Base-by-base conservation (phyloP, 208 protist genomes). In the Crithidia mellificae region DNA sequence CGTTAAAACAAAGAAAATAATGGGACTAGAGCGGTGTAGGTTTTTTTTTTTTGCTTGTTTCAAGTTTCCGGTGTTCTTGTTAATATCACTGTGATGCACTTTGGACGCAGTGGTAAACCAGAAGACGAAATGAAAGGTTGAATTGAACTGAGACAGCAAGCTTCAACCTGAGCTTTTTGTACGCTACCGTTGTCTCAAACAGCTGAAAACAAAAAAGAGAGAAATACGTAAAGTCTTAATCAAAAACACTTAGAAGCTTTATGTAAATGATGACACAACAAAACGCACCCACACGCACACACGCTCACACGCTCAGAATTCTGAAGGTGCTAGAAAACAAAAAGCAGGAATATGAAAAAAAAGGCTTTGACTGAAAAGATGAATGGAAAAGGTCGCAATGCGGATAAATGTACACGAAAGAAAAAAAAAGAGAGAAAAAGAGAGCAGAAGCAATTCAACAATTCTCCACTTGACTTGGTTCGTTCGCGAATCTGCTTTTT, bases 291-390 rank as follows among this genome's bases (percentile, higher is more conserved):
- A n/a, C 41, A 46, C 8, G 41, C 14, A 38, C n/a, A 38, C 34
- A 38, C 5, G 34, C 34, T 38, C 5, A 5, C 7, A 38, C 5
- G 34, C 11, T 5, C 34, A 38, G 41, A 46, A 46, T 6, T 6
- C 41, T n/a, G 17, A 46, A 46, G 6, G 6, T 12, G 41, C 17
- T 41, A 4, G 22, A 51, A 22, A 29, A 17, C n/a, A 29, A 24
- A 51, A 51, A 51, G 22, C 17, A 51, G 46, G 20, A 51, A 22
- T 2, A 51, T 14, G 29, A 29, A 29, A 51, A 51, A 36, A 54
- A n/a, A 6, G 27, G 50, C 50, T 54, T 54, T 54, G 50, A 54
- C 36, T 47, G 38, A 20, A 32, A 59, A 32, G 38, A 59, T 50
- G 19, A 41, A 47, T 43, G 24, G 52, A 17, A 32, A 47, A 47